Base-by-base conservation (phyloP, 2,329 filamentous ascomycete genomes). In the Trichoderma sp. region DNA sequence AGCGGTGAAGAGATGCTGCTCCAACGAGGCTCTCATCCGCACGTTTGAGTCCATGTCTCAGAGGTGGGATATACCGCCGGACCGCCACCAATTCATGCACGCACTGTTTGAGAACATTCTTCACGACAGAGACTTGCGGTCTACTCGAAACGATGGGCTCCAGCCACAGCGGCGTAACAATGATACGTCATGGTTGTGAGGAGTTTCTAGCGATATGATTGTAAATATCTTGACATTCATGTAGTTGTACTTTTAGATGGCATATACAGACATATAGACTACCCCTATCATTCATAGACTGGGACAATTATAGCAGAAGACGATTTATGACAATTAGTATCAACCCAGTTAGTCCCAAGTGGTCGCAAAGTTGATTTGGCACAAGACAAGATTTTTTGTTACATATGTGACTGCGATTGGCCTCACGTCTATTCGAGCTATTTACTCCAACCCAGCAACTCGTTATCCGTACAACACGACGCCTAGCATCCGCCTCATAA, bases 1-100 rank as follows among this genome's bases (percentile, higher is more conserved):
- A 55, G 91, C 92, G 3, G 92, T 91, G 76, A 83, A 84, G 70
- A 86, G 83, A 71, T 90, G 87, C 74, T 82, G 83, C n/a, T 81
- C 84, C 1, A 76, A 78, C 26, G 81, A 85, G 13, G 79, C 82
- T 37, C 83, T 90, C 58, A 70, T 88, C 69, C 79, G 84, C 52
- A 84, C 87, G 4, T 93, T 86, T 73, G 81, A 83, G 28, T 77
- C 79, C 28, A 75, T 89, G 68, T 81, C 79, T 43, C 72, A 77
- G 51, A 80, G 84, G 43, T 89, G 86, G 85, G 74, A 81, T 18
- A 77, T 85, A 51, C 75, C 78, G 3, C 66, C 76, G 16, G 77
- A 77, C 6, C 81, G 82, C 24, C 76, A 80, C 52, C 77, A 81
- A 32, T 86, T 85, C 63, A 81, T 87, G 79, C 76, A 85, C 24